These are phyloP conservation scores for Parachaetomium inaequale DNA, from an alignment of 495 filamentous ascomycete genomes.

Conservation along the genomic window DNA sequence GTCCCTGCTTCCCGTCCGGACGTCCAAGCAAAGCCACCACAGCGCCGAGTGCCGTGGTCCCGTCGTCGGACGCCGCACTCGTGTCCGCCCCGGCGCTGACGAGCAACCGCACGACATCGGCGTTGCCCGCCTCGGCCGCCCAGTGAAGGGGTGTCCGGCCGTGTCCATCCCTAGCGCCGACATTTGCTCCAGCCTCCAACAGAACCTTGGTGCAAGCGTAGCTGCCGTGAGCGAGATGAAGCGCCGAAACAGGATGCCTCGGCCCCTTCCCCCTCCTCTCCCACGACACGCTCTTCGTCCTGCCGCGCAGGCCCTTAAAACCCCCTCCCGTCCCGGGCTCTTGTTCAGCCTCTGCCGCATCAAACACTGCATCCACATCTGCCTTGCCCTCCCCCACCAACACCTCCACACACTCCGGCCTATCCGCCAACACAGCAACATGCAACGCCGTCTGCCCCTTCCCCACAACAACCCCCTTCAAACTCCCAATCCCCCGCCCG, in stretches of 20 bases:
- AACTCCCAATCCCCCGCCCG: background rate
- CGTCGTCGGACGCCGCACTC: slow-evolving; percentile 9
- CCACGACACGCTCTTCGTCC: background rate
- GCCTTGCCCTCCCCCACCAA: slow-evolving; percentile 21
- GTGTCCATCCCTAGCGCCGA: slow-evolving; percentile 7
- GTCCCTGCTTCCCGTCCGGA: background rate
- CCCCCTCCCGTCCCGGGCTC: background rate
- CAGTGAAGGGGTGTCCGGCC: slow-evolving; percentile 24
- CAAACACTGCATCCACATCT: slow-evolving; percentile 15
- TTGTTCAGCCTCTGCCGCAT: background rate
- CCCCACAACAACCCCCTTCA: background rate
- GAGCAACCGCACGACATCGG: slow-evolving; percentile 15
- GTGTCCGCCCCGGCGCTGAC: slow-evolving; percentile 12
- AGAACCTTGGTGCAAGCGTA: slow-evolving; percentile 7
- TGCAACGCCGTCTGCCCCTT: slow-evolving; percentile 22
- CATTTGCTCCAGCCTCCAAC: slow-evolving; percentile 16
- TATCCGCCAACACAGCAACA: slow-evolving; percentile 20
- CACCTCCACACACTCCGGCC: slow-evolving; percentile 6
- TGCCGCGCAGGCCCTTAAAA: background rate
- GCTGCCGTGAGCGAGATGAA: slow-evolving; percentile 22
- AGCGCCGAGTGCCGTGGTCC: slow-evolving; percentile 11
- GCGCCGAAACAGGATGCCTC: slow-evolving; percentile 17
- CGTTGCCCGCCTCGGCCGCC: slow-evolving; percentile 12
- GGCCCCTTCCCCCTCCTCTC: background rate
- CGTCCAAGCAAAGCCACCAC: slow-evolving; percentile 2